Evolutionary conservation across 1,139 yeast genomes (phyloP), one percentile per base, ranked within the genome.

Genomic region (Geotrichum candidum): DNA sequence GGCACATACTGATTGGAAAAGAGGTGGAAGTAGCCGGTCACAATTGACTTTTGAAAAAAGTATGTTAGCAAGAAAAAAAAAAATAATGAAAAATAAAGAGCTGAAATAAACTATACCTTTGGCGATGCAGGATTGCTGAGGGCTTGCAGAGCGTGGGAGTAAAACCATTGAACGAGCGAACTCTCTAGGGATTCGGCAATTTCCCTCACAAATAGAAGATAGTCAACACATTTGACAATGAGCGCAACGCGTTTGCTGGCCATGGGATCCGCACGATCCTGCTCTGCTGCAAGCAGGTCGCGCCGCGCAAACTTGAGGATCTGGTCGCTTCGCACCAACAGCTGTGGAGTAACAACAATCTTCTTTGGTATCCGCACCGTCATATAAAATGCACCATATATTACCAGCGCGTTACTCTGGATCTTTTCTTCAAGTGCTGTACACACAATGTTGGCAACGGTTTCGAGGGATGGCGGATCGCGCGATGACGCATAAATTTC

Each of bases 21-120:
- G 25, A 70, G 65, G 63, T 70, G 72, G 51, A 70, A 62, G 48
- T 68, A 68, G 11, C 68, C 69, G 11, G 69, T 70, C 13, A 68
- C 61, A 18, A 70, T 65, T 5, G 69, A 63, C 62, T 69, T 63
- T 4, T 18, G 23, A 45, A 51, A n/a, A 13, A 53, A 51, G 5
- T 9, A n/a, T 6, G 18, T 10, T 11, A 15, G 53, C 46, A n/a
- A 57, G 50, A 48, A 58, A 22, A 53, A 38, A 38, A 6, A 48
- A 18, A 41, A 15, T 5, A 41, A 41, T 2, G 9, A 13, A 51
- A 45, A 29, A 9, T n/a, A 29, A n/a, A 4, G 45, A 23, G 9
- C 35, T 18, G 22, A 3, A 38, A 45, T n/a, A 27, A n/a, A 7
- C 38, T 45, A 15, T 59, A 59, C 61, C 58, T 59, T 59, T 10